A percentile compares a stretch with the other conserved stretches of the same genome.
phyloP scores from a whole-genome alignment of 2,329 filamentous ascomycete species.

The Fusarium virguliforme region DNA sequence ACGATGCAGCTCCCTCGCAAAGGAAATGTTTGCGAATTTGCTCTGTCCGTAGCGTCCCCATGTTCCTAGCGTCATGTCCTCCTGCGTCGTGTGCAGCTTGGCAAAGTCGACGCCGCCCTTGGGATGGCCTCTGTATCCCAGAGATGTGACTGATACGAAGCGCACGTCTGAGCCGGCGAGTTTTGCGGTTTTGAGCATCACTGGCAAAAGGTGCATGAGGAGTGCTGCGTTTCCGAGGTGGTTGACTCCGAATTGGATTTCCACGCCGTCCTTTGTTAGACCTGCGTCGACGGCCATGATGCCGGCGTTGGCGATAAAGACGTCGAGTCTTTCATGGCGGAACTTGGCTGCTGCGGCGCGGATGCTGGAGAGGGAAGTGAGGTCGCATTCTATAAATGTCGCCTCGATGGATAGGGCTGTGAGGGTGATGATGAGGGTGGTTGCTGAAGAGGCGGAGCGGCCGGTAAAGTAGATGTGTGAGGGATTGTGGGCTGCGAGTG shows the following conservation, averaged over 20 bases:
- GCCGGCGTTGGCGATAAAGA: conserved; percentile 60
- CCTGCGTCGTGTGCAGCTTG: conserved; percentile 49
- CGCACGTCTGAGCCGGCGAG: conserved; percentile 37
- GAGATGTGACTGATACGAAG: conserved; percentile 51
- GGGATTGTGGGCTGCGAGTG: conserved; percentile 61
- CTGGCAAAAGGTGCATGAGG: conserved; percentile 55
- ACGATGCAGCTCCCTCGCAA: conserved; percentile 62
- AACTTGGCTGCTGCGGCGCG: conserved; percentile 62
- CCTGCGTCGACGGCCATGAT: conserved; percentile 52
- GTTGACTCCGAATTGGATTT: conserved; percentile 58
- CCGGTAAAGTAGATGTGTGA: conserved; percentile 70
- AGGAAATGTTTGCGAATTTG: conserved; percentile 66
- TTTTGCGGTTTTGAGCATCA: conserved; percentile 44
- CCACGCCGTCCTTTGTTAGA: conserved; percentile 55
- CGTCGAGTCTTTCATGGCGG: conserved; percentile 59
- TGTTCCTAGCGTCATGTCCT: conserved; percentile 53
- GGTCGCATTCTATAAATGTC: conserved; percentile 63
- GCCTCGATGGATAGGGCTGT: conserved; percentile 16
- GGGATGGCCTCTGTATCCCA: conserved; percentile 50
- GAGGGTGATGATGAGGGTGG: conserved; percentile 60
- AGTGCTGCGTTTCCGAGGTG: conserved; percentile 54
- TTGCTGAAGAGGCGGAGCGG: conserved; percentile 62
- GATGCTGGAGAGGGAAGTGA: conserved; percentile 66
- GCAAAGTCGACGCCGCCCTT: conserved; percentile 51
- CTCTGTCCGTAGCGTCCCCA: conserved; percentile 67